Evolutionary conservation across 345 rosid genomes (phyloP), one percentile per base, ranked within the genome.

Genomic region (Mallotus nudiflorus): DNA sequence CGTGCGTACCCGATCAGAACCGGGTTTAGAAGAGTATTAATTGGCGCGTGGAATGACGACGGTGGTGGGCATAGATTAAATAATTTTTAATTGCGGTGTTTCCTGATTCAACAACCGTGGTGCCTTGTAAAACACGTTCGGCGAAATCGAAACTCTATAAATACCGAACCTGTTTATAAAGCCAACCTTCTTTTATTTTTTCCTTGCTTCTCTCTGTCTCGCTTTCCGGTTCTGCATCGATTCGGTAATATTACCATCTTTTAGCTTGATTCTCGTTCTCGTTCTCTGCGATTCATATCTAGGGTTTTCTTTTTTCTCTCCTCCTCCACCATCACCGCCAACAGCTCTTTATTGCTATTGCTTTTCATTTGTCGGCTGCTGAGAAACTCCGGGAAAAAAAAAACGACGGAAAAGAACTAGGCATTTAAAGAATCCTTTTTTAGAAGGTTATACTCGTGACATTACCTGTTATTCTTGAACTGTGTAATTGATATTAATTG

Each of bases 21-120:
- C 62, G 6, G 2, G 52, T 22, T 13, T 65, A 29, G n/a, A 11
- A n/a, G 19, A 52, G 40, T 19, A 25, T 15, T 53, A 16, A 67
- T 0, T 14, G 39, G 66, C n/a, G 66, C 58, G 73, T 69, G 66
- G 19, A 46, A 0, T 1, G 18, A 29, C 68, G 5, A 6, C 4
- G 28, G 69, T 12, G 57, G 57, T 69, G 51, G 35, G 42, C 0
- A 5, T 29, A 12, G 27, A 2, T 4, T 0, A 9, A 19, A 35
- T 18, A 52, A 22, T 50, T 28, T 24, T 37, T 63, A 65, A 54
- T 6, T 1, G 46, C 33, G 44, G 55, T 70, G 75, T 70, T 73
- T 70, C 77, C 81, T 22, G 55, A 61, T 77, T 80, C 71, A 74
- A 72, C 73, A 75, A 80, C 82, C 75, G 73, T 9, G 80, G 49